Evolutionary conservation across 768 basidiomycete genomes (phyloP).

Genomic region (Suillus fuscotomentosus): DNA sequence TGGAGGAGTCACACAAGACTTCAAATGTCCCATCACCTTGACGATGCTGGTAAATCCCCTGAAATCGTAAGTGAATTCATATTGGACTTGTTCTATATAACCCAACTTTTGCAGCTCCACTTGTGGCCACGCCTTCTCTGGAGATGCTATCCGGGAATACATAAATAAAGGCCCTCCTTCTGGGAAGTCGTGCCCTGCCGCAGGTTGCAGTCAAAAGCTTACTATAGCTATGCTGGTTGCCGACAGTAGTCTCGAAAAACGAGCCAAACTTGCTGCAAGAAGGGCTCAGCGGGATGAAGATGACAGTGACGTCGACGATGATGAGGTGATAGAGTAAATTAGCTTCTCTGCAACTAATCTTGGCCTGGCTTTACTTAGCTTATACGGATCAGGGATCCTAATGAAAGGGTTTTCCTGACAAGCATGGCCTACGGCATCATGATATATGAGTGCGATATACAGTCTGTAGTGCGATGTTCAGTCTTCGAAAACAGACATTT

Average conservation of each 20-base stretch:
- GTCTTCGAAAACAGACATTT: slow-evolving; percentile 12
- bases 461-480: neutral
- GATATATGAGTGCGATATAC: neutral
- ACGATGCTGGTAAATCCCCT: slow-evolving; percentile 66
- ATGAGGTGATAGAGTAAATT: slow-evolving; percentile 55
- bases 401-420: neutral
- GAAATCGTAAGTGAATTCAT: slow-evolving; percentile 64
- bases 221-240: slow-evolving; percentile 46
- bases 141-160: slow-evolving; percentile 63
- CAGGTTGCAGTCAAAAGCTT: slow-evolving; percentile 68
- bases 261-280: slow-evolving; percentile 57
- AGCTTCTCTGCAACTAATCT: neutral
- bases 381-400: neutral
- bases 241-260: slow-evolving; percentile 61
- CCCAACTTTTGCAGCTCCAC: slow-evolving; percentile 40
- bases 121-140: slow-evolving; percentile 85
- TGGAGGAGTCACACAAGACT: slow-evolving; percentile 81
- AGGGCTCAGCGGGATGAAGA: slow-evolving; percentile 43
- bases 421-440: neutral
- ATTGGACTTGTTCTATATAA: slow-evolving; percentile 1
- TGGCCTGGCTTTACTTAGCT: neutral
- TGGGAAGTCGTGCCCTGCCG: slow-evolving; percentile 59
- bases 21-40: slow-evolving; percentile 81
- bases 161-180: slow-evolving; percentile 38
- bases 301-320: slow-evolving; percentile 39